Base-by-base conservation (phyloP, 768 basidiomycete genomes). In the Boletus pseudopeckii region DNA sequence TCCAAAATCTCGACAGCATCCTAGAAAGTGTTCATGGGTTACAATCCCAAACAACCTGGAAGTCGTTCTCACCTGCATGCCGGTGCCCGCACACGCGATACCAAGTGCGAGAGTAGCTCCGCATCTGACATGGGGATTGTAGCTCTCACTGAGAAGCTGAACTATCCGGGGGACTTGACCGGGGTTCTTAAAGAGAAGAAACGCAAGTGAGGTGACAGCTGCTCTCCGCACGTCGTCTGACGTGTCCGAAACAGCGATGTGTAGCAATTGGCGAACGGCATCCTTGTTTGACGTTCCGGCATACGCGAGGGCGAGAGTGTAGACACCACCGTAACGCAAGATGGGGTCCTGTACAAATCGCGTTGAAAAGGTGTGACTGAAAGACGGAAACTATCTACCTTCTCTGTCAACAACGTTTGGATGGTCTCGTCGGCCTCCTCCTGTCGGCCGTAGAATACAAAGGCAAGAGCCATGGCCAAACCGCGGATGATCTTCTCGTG, bases 401-500 rank as follows among this genome's bases (percentile, higher is more conserved):
- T 96, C 64, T 98, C 97, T 9, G 82, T 80, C 44, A 94, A 74
- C 30, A 98, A 72, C 43, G 77, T 70, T 63, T 85, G 85, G 55
- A 96, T 84, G 1, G 88, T 87, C n/a, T 76, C 75, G 58, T 98
- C 88, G 8, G 97, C 96, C 62, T 92, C 84, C 67, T 98, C 97
- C 71, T 95, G 92, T 46, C 87, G 82, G 38, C 91, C 93, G 57
- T 96, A 98, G 72, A 83, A 92, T 54, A 98, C 81, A 70, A 98
- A 92, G 2, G 92, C 92, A 41, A 94, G 77, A 20, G 96, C 96
- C 61, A 99, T 80, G 7, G 95, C 91, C 50, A 99, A 79, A 59
- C 94, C 94, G 42, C 97, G 87, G 51, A 98, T 98, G 65, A 98
- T 98, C 77, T 98, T 99, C 76, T 99, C 97, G 67, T 98, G 97